phyloP scores from a whole-genome alignment of 164 flowering plant species.

The Echeveria elegans region DNA sequence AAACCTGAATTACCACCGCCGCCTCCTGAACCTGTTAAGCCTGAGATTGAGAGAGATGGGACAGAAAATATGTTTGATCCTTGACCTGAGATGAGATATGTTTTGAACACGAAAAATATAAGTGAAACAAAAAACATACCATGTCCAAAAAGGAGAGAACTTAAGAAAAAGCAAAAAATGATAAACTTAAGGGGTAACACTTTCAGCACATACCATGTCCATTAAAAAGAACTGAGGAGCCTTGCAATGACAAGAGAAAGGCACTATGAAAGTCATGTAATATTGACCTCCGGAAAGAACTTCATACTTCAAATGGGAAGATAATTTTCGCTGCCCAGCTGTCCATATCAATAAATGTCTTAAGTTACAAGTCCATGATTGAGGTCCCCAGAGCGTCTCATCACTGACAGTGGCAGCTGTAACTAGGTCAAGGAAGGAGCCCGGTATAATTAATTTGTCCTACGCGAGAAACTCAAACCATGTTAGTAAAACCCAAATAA shows the following conservation, averaged over 20 bases:
- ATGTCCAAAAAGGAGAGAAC: conserved; percentile 25
- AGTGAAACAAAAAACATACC: conserved; percentile 27
- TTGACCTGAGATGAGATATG: conserved; percentile 48
- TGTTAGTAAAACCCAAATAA: background rate
- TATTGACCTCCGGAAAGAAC: conserved; percentile 27
- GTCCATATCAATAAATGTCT: conserved; percentile 27
- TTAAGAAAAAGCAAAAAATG: background rate
- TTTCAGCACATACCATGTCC: conserved; percentile 50
- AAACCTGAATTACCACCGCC: too few species aligned
- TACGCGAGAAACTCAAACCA: background rate
- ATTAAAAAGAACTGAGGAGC: background rate
- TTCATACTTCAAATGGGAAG: conserved; percentile 22
- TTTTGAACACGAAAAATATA: background rate
- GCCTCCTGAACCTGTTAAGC: too few species aligned
- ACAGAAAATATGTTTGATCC: conserved; percentile 97
- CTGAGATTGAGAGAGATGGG: conserved; percentile 83
- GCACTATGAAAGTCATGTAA: background rate
- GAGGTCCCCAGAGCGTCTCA: conserved; percentile 17
- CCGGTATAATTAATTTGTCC: background rate
- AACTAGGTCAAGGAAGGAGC: background rate
- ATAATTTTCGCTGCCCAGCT: conserved; percentile 37
- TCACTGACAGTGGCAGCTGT: conserved; percentile 9
- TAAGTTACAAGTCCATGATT: conserved; percentile 49
- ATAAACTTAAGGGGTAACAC: conserved; percentile 5
- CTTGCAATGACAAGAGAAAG: background rate